Evolutionary conservation across 1,284 basidiomycete species (phyloP).

Genomic region (Singerocomus rubriflavus): DNA sequence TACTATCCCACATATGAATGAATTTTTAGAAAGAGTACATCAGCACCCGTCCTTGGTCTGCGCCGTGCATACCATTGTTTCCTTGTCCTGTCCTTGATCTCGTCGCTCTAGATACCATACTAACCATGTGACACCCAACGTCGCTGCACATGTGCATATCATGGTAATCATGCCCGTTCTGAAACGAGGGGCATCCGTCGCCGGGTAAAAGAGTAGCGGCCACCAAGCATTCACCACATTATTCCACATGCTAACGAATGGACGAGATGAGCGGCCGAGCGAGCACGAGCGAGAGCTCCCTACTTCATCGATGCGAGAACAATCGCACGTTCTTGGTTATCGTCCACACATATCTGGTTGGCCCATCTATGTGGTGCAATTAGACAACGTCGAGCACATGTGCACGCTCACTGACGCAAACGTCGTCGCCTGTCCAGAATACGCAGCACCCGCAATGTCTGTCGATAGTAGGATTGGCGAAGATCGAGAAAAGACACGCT

Average conservation of each 20-base stretch:
- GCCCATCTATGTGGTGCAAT: slow-evolving; percentile 47
- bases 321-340: slow-evolving; percentile 62
- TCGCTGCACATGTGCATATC: slow-evolving; percentile 55
- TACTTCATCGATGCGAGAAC: slow-evolving; percentile 72
- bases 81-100: slow-evolving; percentile 31
- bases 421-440: slow-evolving; percentile 65
- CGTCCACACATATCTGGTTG: slow-evolving; percentile 67
- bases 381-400: neutral
- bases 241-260: slow-evolving; percentile 59
- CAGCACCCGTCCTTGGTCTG: too few relatives aligned
- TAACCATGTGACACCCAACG: slow-evolving; percentile 52
- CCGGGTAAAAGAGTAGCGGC: slow-evolving; percentile 65
- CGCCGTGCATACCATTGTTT: neutral
- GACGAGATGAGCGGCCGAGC: neutral
- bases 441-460: slow-evolving; percentile 64
- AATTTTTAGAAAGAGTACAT: too few relatives aligned
- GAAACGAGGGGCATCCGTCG: slow-evolving; percentile 63
- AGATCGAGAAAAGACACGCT: neutral
- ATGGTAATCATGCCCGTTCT: slow-evolving; percentile 65
- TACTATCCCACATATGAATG: too few relatives aligned
- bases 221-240: slow-evolving; percentile 71
- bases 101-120: slow-evolving; percentile 56
- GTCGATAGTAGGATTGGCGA: neutral
- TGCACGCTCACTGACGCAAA: slow-evolving; percentile 49
- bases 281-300: slow-evolving; percentile 6